Conservation (phyloP, 768 basidiomycete genomes). For the Mycena olivaceomarginata region DNA sequence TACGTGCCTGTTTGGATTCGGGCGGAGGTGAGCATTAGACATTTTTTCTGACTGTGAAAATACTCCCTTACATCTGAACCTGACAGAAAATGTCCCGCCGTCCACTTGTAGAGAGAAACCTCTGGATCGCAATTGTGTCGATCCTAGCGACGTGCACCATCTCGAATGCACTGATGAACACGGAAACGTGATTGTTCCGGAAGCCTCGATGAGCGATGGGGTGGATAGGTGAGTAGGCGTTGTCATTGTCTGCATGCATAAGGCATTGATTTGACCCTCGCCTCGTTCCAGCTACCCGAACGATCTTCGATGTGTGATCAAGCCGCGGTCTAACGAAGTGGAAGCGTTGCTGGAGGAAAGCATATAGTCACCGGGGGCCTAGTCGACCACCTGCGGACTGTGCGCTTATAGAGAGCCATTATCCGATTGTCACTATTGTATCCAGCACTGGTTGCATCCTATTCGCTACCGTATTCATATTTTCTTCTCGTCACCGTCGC, state of each 20-base stretch:
- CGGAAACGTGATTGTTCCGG: slow-evolving; percentile 15
- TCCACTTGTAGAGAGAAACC: slow-evolving; percentile 18
- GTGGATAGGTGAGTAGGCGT: slow-evolving; percentile 26
- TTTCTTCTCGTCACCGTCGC: slow-evolving; percentile 9
- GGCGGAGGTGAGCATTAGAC: slow-evolving; percentile 19
- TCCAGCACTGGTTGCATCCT: slow-evolving; percentile 5
- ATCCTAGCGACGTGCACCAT: slow-evolving; percentile 32
- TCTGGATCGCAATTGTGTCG: slow-evolving; percentile 36
- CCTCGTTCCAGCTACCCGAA: slow-evolving; percentile 30
- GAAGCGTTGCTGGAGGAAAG: slow-evolving; percentile 28
- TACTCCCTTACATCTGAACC: slow-evolving; percentile 19
- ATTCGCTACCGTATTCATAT: slow-evolving; percentile 13
- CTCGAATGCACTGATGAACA: slow-evolving; percentile 31
- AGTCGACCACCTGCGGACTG: slow-evolving; percentile 19
- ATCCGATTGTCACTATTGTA: slow-evolving; percentile 10
- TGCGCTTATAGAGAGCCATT: background rate
- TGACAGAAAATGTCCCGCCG: slow-evolving; percentile 11
- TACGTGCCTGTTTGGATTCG: slow-evolving; percentile 23
- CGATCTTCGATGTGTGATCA: slow-evolving; percentile 32
- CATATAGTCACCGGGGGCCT: slow-evolving; percentile 19
- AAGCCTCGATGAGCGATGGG: slow-evolving; percentile 29
- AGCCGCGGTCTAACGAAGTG: slow-evolving; percentile 28
- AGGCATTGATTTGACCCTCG: slow-evolving; percentile 7
- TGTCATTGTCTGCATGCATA: slow-evolving; percentile 21
- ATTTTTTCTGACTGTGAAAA: slow-evolving; percentile 12